A percentile compares a stretch with the other conserved stretches of the same genome.
phyloP scores from a whole-genome alignment of 1,284 basidiomycete genomes.

The Fomitopsis palustris region DNA sequence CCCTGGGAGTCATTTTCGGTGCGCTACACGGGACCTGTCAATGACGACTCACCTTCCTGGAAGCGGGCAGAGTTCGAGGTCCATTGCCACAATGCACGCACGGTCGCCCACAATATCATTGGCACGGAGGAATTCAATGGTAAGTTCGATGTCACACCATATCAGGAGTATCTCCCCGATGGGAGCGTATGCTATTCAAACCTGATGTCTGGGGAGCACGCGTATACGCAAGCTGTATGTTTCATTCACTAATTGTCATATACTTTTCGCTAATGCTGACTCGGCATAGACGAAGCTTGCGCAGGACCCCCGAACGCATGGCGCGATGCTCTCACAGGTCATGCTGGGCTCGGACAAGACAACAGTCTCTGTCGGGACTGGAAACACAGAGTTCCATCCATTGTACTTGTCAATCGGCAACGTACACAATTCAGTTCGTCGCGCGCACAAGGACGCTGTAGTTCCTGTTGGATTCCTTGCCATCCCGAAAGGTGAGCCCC shows the following conservation, averaged over 20 bases:
- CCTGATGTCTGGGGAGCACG: constrained; percentile 20
- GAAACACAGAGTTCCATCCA: constrained; percentile 18
- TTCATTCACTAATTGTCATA: too few relatives aligned
- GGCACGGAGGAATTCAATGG: constrained; percentile 13
- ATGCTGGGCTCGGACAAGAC: constrained; percentile 25
- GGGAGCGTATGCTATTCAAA: constrained; percentile 3
- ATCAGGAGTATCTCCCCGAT: constrained; percentile 9
- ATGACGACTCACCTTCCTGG: constrained; percentile 25
- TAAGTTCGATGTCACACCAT: constrained; percentile 11
- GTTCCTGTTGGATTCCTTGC: constrained; percentile 18
- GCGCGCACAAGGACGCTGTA: constrained; percentile 19
- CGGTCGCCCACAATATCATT: constrained; percentile 10
- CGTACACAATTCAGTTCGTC: constrained; percentile 15
- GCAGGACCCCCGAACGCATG: constrained; percentile 12
- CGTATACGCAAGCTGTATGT: constrained; percentile 22
- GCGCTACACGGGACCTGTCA: background rate
- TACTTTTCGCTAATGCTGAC: too few relatives aligned
- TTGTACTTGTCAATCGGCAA: constrained; percentile 17
- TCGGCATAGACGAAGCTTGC: constrained; percentile 11
- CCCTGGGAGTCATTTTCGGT: background rate
- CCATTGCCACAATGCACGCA: constrained; percentile 27
- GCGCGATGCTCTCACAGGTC: constrained; percentile 18
- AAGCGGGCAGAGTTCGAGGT: constrained; percentile 32
- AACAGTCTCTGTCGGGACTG: constrained; percentile 18
- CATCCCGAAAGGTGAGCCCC: constrained; percentile 22